phyloP scores from a whole-genome alignment of 345 rosid genomes.

The Draba incana region DNA sequence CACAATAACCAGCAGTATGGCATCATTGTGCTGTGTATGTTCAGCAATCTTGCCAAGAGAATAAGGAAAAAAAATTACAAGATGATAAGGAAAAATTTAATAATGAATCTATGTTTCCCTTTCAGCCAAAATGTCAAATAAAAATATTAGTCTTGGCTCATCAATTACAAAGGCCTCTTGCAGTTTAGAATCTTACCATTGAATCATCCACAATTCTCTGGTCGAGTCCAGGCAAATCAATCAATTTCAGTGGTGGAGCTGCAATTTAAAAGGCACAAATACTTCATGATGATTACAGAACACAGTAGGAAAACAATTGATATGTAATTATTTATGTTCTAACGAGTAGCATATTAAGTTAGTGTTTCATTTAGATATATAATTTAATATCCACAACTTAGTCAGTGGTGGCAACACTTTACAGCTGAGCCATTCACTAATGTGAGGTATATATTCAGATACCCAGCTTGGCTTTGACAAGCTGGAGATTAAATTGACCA shows the following conservation, averaged over 20 bases:
- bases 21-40: constrained; percentile 83
- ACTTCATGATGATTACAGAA: constrained; percentile 20
- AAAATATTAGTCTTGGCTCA: too few species aligned
- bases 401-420: not conserved
- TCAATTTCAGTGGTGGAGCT: constrained; percentile 92
- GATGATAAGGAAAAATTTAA: constrained; percentile 15
- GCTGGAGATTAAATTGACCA: constrained; percentile 6
- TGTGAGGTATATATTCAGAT: constrained; percentile 1
- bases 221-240: constrained; percentile 96
- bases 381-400: constrained; percentile 14
- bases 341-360: constrained; percentile 5
- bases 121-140: constrained; percentile 19
- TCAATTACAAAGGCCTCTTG: constrained; percentile 17
- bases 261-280: constrained; percentile 37
- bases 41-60: constrained; percentile 61
- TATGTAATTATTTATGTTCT: constrained; percentile 10
- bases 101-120: constrained; percentile 10
- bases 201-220: constrained; percentile 90
- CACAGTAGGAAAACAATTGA: constrained; percentile 1
- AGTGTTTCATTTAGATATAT: constrained; percentile 12
- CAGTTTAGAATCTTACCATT: constrained; percentile 56
- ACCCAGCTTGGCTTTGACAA: constrained; percentile 7
- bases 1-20: constrained; percentile 79
- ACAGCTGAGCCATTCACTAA: constrained; percentile 22
- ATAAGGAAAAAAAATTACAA: constrained; percentile 10